phyloP scores from a whole-genome alignment of 352 stramenopile genomes.

The Globisporangium cystogenes region DNA sequence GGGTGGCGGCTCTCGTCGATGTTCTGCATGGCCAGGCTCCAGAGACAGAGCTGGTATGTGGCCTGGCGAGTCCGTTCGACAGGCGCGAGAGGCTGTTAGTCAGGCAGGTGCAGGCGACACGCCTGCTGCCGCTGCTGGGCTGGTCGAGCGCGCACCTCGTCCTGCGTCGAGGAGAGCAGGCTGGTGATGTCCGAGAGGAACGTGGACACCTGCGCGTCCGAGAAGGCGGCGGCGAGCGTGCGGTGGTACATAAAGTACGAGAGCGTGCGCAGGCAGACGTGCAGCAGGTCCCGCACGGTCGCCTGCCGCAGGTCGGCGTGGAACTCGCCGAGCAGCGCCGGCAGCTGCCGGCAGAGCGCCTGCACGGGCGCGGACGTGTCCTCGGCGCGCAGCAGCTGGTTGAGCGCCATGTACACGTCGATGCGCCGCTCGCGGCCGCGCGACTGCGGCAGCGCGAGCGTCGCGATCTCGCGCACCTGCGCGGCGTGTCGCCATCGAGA shows the following conservation, averaged over 20 bases:
- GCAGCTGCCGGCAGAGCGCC: slow-evolving; percentile 27
- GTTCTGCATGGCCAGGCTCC: slow-evolving; percentile 60
- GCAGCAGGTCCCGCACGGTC: slow-evolving; percentile 28
- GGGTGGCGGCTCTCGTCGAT: slow-evolving; percentile 36
- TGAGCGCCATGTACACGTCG: slow-evolving; percentile 48
- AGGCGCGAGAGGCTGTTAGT: too few relatives aligned
- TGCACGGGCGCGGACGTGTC: slow-evolving; percentile 42
- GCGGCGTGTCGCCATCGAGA: too few relatives aligned
- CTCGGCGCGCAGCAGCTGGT: slow-evolving; percentile 49
- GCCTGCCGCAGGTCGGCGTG: slow-evolving; percentile 40
- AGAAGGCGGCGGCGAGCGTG: slow-evolving; percentile 30
- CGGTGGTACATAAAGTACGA: slow-evolving; percentile 67
- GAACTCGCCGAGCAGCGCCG: slow-evolving; percentile 33
- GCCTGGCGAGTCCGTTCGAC: slow-evolving; percentile 6
- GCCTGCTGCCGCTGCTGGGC: too few relatives aligned
- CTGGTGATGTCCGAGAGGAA: slow-evolving; percentile 47
- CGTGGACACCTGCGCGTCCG: slow-evolving; percentile 26
- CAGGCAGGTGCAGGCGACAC: too few relatives aligned
- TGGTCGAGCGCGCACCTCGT: slow-evolving; percentile 40
- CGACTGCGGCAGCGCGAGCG: slow-evolving; percentile 26
- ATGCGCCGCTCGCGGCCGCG: slow-evolving; percentile 32
- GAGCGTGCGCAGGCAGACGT: slow-evolving; percentile 44
- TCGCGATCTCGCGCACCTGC: slow-evolving; percentile 28
- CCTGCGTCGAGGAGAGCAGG: slow-evolving; percentile 43
- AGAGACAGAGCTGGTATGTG: slow-evolving; percentile 70